phyloP scores from a whole-genome alignment of 306 rosid species.

The Heteromeles arbutifolia region DNA sequence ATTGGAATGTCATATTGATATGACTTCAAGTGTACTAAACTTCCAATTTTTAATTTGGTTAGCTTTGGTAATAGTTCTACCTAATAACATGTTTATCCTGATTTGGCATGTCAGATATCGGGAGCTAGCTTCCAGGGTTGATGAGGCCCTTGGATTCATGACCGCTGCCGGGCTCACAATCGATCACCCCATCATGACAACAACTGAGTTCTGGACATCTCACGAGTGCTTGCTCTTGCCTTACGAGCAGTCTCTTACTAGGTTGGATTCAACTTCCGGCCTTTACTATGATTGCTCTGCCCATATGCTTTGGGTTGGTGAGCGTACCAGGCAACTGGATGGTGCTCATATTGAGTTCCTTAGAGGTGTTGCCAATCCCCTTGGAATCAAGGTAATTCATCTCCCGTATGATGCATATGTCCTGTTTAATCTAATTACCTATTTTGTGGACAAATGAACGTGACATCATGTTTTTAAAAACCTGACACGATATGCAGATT shows the following conservation, averaged over 20 bases:
- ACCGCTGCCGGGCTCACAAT: constrained; percentile 94
- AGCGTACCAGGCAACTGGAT: constrained; percentile 90
- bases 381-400: constrained; percentile 82
- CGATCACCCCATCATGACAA: constrained; percentile 92
- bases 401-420: not conserved
- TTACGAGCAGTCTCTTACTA: constrained; percentile 88
- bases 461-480: not conserved
- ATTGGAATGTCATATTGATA: not conserved
- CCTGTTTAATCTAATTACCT: not conserved
- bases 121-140: constrained; percentile 88
- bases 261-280: constrained; percentile 97
- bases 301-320: constrained; percentile 96
- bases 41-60: constrained; percentile 2
- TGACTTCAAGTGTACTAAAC: not conserved
- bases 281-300: constrained; percentile 94
- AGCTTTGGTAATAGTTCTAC: not conserved
- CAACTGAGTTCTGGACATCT: constrained; percentile 98
- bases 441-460: not conserved
- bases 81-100: constrained; percentile 1
- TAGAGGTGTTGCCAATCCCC: constrained; percentile 92
- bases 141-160: constrained; percentile 99
- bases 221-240: constrained; percentile 95
- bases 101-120: constrained; percentile 64
- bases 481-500: too few relatives aligned
- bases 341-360: constrained; percentile 96